Evolutionary conservation across 352 stramenopile species (phyloP).

Genomic region (Phytophthora meadii): DNA sequence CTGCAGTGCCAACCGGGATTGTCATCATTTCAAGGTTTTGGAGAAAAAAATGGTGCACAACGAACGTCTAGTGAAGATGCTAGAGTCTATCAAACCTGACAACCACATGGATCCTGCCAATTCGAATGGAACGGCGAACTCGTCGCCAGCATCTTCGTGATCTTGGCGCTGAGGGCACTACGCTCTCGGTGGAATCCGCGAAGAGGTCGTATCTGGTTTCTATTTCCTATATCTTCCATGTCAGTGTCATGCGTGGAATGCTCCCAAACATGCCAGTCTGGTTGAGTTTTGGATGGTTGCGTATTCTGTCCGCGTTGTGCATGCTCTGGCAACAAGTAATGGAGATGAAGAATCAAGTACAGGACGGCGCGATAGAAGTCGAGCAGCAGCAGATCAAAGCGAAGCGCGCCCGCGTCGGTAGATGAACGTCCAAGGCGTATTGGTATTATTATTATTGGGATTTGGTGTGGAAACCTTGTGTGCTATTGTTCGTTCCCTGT

Average conservation of each 20-base stretch:
- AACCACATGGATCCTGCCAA: constrained; percentile 66
- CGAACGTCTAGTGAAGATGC: constrained; percentile 72
- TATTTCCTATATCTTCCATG: constrained; percentile 12
- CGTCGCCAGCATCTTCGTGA: constrained; percentile 44
- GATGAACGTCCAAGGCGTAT: constrained; percentile 35
- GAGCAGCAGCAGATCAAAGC: constrained; percentile 30
- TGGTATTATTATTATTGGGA: constrained; percentile 48
- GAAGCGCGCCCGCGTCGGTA: constrained; percentile 16
- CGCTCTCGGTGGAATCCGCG: constrained; percentile 11
- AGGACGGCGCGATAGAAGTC: constrained; percentile 28
- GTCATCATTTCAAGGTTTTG: constrained; percentile 80
- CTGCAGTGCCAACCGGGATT: constrained; percentile 73
- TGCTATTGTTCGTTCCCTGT: constrained; percentile 5
- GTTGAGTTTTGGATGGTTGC: constrained; percentile 8
- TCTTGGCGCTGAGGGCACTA: neutral
- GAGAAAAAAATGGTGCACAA: constrained; percentile 61
- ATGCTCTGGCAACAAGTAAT: constrained; percentile 15
- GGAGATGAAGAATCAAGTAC: constrained; percentile 21
- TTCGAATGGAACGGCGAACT: constrained; percentile 39
- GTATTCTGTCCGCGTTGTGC: constrained; percentile 6
- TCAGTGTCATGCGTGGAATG: constrained; percentile 12
- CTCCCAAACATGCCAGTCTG: constrained; percentile 12
- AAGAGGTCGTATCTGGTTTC: constrained; percentile 14
- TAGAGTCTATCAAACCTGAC: constrained; percentile 72
- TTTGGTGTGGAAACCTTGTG: constrained; percentile 24